Evolutionary conservation across 148 eudicot species (phyloP), one percentile per base, ranked within the genome.

Genomic region (Camellia lanceoleosa): DNA sequence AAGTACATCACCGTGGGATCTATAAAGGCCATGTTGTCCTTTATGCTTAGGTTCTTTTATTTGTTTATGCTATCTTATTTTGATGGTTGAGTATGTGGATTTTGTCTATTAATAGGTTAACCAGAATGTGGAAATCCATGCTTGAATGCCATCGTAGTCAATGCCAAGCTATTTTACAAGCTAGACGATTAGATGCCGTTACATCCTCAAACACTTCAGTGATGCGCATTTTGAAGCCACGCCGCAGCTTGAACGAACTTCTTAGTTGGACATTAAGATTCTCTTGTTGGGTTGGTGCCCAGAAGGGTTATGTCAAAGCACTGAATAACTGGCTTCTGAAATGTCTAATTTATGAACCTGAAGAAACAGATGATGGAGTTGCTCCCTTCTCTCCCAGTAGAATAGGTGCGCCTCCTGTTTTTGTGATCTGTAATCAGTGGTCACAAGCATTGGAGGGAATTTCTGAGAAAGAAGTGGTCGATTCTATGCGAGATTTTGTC

Each of bases 341-440:
- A 82, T 96, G 98, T 85, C 89, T 96, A 59, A 80, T 79, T 1
- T 66, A 86, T 52, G 93, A 82, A 77, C 99, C 99, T 9, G 97
- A 91, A 87, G 94, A 86, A 83, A 96, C 99, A 10, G 68, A 85
- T 4, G 99, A 96, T 69, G 99, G 99, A n/a, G 3, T 79, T 19
- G 95, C 86, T 78, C 99, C 98, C 16, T 94, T 87, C 74, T 96
- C 99, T 46, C 99, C 99, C 6, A 90, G 98, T 46, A 88, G 98
- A 65, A 88, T 92, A 7, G 98, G 99, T 30, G 98, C 98, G 5
- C 99, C 99, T 7, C 94, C 98, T 2, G 73, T 96, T 4, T 96
- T 96, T 67, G 93, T 94, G 4, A 80, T 94, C 58, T 94, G 99
- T 77, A 77, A 92, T 79, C 97, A 94, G 58, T 96, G 99, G 99